Evolutionary conservation across 768 basidiomycete species (phyloP).

Genomic region (Termitomyces sp.): DNA sequence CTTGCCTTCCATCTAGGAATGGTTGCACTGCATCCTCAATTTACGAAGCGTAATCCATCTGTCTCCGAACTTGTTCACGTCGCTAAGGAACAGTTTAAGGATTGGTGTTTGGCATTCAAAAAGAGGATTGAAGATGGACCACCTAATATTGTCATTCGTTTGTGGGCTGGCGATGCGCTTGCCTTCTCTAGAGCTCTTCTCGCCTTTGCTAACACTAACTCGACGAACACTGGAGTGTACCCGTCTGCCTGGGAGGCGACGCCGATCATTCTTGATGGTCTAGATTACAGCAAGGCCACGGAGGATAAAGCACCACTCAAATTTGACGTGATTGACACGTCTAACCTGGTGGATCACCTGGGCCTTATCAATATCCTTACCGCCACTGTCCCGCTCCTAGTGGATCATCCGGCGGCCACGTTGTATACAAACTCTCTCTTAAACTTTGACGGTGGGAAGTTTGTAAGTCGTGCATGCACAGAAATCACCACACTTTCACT

Average conservation of each 20-base stretch:
- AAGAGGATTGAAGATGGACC: conserved; percentile 1
- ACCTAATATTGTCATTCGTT: conserved; percentile 25
- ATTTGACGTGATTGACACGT: conserved; percentile 46
- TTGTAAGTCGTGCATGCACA: conserved; percentile 25
- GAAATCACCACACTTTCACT: conserved; percentile 36
- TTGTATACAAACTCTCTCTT: conserved; percentile 40
- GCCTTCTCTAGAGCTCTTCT: conserved; percentile 32
- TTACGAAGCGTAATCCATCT: conserved; percentile 12
- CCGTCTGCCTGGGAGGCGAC: conserved; percentile 28
- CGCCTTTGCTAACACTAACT: conserved; percentile 10
- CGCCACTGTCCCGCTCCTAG: conserved; percentile 31
- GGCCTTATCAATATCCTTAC: conserved; percentile 41
- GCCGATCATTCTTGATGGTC: conserved; percentile 23
- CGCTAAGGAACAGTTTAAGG: conserved; percentile 28
- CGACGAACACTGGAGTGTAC: conserved; percentile 23
- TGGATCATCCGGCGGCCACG: conserved; percentile 20
- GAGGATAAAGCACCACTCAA: conserved; percentile 22
- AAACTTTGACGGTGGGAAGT: conserved; percentile 20
- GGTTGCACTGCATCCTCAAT: conserved; percentile 19
- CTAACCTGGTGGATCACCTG: conserved; percentile 43
- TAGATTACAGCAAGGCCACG: conserved; percentile 20
- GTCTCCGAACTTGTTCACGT: conserved; percentile 19
- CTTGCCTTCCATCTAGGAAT: conserved; percentile 31
- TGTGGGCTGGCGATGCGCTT: conserved; percentile 35
- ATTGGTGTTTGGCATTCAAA: conserved; percentile 27